Evolutionary conservation across 192 early-diverging fungal genomes (phyloP), one percentile per base, ranked within the genome.

Genomic region (Linnemannia exigua): DNA sequence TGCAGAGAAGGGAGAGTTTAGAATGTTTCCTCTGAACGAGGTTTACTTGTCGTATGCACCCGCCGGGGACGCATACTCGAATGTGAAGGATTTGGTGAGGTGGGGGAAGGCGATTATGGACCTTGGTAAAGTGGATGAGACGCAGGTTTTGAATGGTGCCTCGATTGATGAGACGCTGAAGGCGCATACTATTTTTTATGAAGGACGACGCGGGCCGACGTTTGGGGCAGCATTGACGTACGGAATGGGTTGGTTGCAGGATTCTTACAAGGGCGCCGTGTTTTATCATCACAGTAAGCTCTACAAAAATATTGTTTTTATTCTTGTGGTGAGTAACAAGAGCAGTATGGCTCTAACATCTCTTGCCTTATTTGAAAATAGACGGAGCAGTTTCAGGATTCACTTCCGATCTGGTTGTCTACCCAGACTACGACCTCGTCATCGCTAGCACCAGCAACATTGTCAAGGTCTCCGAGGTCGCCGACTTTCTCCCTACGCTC

Each of bases 191-290:
- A 52, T 84, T 4, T 1, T 17, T 0, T 17, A n/a, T 66, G 31
- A n/a, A 4, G 31, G 16, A 25, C 37, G 9, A 19, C 70, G 50
- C 7, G 25, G 41, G 4, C 5, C 70, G 0, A 76, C 73, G 3
- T 69, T 71, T 52, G 76, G 46, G 0, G 61, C 70, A 11, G 25
- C 25, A 1, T 1, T 16, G 22, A 35, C 46, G 19, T 84, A 84
- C 31, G 76, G 76, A 6, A 17, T 84, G 44, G 82, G 82, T 0
- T 84, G 76, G 82, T 11, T 74, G 36, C 3, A 63, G 2, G 76
- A 84, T 25, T 33, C 35, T 0, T 84, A 75, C 44, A 74, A 74
- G 38, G 82, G 76, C 1, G n/a, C 74, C 31, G 28, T 36, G 2
- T 4, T 67, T 12, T 67, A 67, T 35, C 36, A 28, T 12, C 75